A percentile compares a stretch with the other conserved stretches of the same genome.
Conservation (phyloP, 208 protist species). For the Leishmania tarentolae region DNA sequence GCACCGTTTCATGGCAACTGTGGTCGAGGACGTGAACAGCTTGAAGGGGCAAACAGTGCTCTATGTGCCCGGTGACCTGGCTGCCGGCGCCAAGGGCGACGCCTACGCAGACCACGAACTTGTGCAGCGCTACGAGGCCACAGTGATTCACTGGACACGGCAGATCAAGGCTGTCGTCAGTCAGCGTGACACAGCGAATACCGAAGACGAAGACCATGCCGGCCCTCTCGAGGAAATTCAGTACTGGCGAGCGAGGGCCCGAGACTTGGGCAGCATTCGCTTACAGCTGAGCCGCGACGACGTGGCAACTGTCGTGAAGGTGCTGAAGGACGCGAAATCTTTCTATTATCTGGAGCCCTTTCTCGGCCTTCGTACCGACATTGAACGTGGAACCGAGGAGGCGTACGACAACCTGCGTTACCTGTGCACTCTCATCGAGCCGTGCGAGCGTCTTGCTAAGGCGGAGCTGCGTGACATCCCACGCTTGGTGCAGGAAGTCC, state of each 20-base stretch:
- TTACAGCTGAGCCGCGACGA: slow-evolving; percentile 93
- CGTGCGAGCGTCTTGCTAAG: slow-evolving; percentile 89
- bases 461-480: slow-evolving; percentile 92
- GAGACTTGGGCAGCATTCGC: slow-evolving; percentile 95
- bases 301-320: slow-evolving; percentile 90
- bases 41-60: slow-evolving; percentile 96
- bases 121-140: slow-evolving; percentile 96
- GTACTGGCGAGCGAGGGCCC: slow-evolving; percentile 95
- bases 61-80: slow-evolving; percentile 96
- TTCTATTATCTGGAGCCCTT: slow-evolving; percentile 96
- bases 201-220: slow-evolving; percentile 42
- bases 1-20: slow-evolving; percentile 97
- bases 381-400: slow-evolving; percentile 94
- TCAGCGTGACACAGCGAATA: slow-evolving; percentile 54
- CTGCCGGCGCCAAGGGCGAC: slow-evolving; percentile 32
- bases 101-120: slow-evolving; percentile 93
- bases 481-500: slow-evolving; percentile 86
- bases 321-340: slow-evolving; percentile 93
- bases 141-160: slow-evolving; percentile 98
- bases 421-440: slow-evolving; percentile 92
- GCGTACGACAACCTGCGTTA: slow-evolving; percentile 97
- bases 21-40: slow-evolving; percentile 96
- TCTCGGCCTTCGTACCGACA: slow-evolving; percentile 90
- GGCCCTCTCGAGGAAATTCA: slow-evolving; percentile 96
- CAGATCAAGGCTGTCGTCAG: slow-evolving; percentile 98